Conservation (phyloP, 495 filamentous ascomycete species). For the Penicillium antarcticum region DNA sequence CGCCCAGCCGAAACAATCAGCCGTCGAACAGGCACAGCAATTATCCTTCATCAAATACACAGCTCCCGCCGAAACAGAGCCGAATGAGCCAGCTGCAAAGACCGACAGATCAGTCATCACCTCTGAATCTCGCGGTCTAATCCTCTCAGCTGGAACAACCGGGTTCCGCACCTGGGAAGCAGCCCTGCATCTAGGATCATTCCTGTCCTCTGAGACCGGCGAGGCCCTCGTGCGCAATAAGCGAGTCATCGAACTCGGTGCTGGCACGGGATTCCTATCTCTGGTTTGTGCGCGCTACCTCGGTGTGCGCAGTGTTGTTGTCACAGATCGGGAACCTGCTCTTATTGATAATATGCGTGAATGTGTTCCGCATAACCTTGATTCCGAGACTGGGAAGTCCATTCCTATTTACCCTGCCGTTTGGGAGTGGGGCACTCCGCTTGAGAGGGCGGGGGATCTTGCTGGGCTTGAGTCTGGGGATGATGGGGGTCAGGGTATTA, state of each 20-base stretch:
- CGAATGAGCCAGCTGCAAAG: conserved; percentile 14
- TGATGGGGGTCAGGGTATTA: background rate
- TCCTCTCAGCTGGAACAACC: conserved; percentile 75
- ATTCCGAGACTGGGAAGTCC: conserved; percentile 34
- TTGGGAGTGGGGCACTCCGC: conserved; percentile 39
- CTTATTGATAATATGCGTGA: conserved; percentile 66
- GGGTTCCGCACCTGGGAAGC: conserved; percentile 94
- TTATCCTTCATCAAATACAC: conserved; percentile 74
- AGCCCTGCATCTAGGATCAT: conserved; percentile 77
- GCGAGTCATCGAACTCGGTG: conserved; percentile 78
- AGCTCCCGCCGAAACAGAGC: conserved; percentile 23
- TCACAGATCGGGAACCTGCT: conserved; percentile 76
- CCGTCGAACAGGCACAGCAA: conserved; percentile 64
- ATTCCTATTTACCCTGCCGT: conserved; percentile 35
- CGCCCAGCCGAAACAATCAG: conserved; percentile 53
- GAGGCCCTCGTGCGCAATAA: conserved; percentile 48
- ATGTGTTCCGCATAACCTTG: conserved; percentile 64
- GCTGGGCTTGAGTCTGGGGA: conserved; percentile 1
- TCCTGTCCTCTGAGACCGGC: conserved; percentile 50
- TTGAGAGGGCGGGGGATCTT: conserved; percentile 12
- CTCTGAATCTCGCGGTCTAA: conserved; percentile 66
- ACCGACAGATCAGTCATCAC: conserved; percentile 46
- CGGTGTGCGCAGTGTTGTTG: conserved; percentile 57
- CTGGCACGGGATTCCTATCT: conserved; percentile 83
- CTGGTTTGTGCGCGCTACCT: conserved; percentile 78